Percentiles rank a stretch among this genome's conserved stretches.
Conservation (phyloP, 768 basidiomycete genomes). For the Kwoniella botswanensis region DNA sequence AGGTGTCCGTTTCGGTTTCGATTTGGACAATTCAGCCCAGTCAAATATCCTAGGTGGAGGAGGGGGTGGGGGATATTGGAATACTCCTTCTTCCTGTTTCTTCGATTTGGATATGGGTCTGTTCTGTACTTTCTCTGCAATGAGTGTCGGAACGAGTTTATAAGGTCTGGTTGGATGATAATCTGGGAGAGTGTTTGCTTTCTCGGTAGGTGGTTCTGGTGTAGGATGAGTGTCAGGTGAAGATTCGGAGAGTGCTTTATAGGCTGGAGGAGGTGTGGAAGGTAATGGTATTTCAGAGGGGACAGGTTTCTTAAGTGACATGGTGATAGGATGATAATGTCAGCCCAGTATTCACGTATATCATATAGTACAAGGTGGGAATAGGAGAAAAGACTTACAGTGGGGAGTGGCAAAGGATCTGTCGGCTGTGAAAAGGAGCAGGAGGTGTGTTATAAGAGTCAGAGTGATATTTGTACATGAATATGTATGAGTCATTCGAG, state of each 20-base stretch:
- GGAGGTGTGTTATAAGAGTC: not conserved
- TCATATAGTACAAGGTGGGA: not conserved
- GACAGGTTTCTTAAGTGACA: conserved; percentile 9
- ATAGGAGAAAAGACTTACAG: not conserved
- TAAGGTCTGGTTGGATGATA: not conserved
- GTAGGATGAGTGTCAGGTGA: not conserved
- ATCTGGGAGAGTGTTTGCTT: not conserved
- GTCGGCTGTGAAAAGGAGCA: not conserved
- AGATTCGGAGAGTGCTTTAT: conserved; percentile 5
- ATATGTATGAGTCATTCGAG: not conserved
- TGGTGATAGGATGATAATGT: not conserved
- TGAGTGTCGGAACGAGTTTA: not conserved
- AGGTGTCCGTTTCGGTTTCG: not conserved
- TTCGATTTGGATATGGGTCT: not conserved
- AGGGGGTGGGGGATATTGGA: not conserved
- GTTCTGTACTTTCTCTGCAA: not conserved
- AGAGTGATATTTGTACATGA: not conserved
- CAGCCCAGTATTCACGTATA: not conserved
- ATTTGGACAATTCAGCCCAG: conserved; percentile 5
- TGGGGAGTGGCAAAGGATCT: not conserved
- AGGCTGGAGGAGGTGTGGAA: conserved; percentile 14
- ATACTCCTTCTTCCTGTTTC: not conserved
- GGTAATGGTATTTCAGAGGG: conserved; percentile 10
- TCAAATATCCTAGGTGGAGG: conserved; percentile 9
- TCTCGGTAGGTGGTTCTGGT: not conserved